Base-by-base conservation (phyloP, 495 filamentous ascomycete species). In the Mytilinidion resinicola region DNA sequence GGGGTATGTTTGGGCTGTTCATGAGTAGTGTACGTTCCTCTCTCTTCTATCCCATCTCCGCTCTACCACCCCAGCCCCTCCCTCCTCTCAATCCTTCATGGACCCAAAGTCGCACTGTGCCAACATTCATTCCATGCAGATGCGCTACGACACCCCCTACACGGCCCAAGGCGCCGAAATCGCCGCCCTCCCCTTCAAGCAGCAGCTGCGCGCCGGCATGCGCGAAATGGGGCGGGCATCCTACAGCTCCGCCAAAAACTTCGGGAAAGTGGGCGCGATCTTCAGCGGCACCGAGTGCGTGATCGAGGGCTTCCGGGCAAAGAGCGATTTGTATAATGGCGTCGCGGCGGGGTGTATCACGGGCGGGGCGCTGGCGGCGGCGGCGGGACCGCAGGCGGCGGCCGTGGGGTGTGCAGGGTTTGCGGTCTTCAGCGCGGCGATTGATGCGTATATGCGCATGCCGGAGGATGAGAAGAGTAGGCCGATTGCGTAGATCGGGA, bases 261-360 rank as follows among this genome's bases (percentile, higher is more conserved):
- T 98, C 74, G 95, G 88, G 25, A 81, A 87, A 44, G 86, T 98
- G 44, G 93, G 93, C 50, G 87, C 90, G 0, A 80, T 97, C 9
- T 98, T 92, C 74, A 78, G 82, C 14, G 95, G 93, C 20, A 95
- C 91, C 11, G 93, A 98, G 76, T 98, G 93, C 76, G 89, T 87
- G 53, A 91, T 98, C 60, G 95, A 97, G 70, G 91, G 90, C 19
- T 78, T 87, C 57, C 80, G 93, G 9, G 93, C 93, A 2, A 96
- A 95, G 77, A 96, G 96, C 71, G 93, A 97, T 73, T 70, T 97
- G 41, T 84, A 77, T 55, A 98, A 98, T 76, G 89, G 90, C 35
- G 82, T 92, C 7, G 80, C 85, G 8, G 89, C 91, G 3, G 93
- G 93, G 0, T 97, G 95, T 72, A 73, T 96, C 19, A 97, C 93